These are phyloP conservation scores for Metschnikowia dekortorum DNA, from an alignment of 805 yeast genomes.

Conservation along the genomic window DNA sequence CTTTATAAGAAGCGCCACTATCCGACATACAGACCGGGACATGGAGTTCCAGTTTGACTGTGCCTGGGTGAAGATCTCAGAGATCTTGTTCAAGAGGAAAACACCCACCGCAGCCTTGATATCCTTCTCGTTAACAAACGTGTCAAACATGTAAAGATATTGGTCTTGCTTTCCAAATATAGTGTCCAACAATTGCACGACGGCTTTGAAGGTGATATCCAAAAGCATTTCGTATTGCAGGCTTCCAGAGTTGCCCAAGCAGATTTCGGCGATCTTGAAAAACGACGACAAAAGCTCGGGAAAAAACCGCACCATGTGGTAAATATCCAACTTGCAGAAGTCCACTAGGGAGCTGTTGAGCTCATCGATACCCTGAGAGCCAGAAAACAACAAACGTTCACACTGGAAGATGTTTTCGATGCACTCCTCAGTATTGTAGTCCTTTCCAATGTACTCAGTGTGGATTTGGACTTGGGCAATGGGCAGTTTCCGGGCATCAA, in stretches of 20 bases:
- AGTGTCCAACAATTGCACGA: conserved; percentile 58
- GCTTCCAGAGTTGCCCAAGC: conserved; percentile 21
- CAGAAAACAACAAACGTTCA: conserved; percentile 43
- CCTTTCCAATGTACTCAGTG: conserved; percentile 65
- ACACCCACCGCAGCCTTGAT: conserved; percentile 50
- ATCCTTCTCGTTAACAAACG: conserved; percentile 35
- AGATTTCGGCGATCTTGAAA: conserved; percentile 27
- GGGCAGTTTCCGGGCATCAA: conserved; percentile 27
- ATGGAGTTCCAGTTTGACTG: conserved; percentile 55
- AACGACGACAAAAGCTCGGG: conserved; percentile 46
- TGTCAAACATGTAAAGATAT: conserved; percentile 52
- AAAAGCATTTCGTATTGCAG: conserved; percentile 28
- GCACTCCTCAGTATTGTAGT: conserved; percentile 54
- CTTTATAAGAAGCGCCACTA: conserved; percentile 48
- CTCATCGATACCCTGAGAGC: conserved; percentile 37
- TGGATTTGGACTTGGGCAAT: conserved; percentile 50
- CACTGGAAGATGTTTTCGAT: conserved; percentile 53
- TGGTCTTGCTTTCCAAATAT: conserved; percentile 64
- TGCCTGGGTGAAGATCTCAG: conserved; percentile 45
- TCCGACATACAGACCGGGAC: conserved; percentile 62
- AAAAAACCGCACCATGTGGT: conserved; percentile 56
- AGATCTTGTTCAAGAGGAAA: conserved; percentile 43
- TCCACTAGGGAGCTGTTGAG: conserved; percentile 45
- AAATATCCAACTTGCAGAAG: conserved; percentile 51
- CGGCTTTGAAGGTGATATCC: conserved; percentile 46